Evolutionary conservation across 2,329 filamentous ascomycete genomes (phyloP).

Genomic region (Dactylellina leptospora): DNA sequence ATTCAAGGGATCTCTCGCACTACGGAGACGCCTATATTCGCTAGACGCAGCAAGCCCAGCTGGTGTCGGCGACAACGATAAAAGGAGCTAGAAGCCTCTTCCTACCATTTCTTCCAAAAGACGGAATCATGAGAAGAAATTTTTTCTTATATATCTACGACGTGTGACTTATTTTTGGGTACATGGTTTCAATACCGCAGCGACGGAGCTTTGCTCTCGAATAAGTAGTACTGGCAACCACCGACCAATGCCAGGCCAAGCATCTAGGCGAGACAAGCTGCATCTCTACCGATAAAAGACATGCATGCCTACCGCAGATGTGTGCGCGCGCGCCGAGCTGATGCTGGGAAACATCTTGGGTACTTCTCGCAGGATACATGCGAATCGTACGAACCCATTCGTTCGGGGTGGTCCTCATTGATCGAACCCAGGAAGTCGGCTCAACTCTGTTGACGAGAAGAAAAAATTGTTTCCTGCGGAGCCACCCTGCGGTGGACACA

Average conservation of each 20-base stretch:
- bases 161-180: constrained; percentile 43
- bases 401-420: constrained; percentile 12
- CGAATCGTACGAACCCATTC: constrained; percentile 22
- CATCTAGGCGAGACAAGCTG: constrained; percentile 51
- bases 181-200: constrained; percentile 27
- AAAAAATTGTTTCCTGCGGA: too few relatives aligned
- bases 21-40: constrained; percentile 30
- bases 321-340: constrained; percentile 20
- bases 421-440: constrained; percentile 23
- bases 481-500: constrained; percentile 20
- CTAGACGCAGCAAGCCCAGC: constrained; percentile 5
- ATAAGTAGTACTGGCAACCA: too few relatives aligned
- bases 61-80: constrained; percentile 9
- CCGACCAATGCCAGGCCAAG: constrained; percentile 13
- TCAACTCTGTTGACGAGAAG: constrained; percentile 28
- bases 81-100: neutral
- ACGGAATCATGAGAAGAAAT: constrained; percentile 15
- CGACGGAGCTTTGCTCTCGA: neutral
- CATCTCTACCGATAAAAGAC: constrained; percentile 45
- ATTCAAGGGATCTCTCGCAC: neutral
- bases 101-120: neutral
- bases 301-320: constrained; percentile 40
- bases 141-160: constrained; percentile 24
- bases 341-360: constrained; percentile 11
- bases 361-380: constrained; percentile 15